Base-by-base conservation (phyloP, 345 rosid genomes). In the Gossypium turneri region DNA sequence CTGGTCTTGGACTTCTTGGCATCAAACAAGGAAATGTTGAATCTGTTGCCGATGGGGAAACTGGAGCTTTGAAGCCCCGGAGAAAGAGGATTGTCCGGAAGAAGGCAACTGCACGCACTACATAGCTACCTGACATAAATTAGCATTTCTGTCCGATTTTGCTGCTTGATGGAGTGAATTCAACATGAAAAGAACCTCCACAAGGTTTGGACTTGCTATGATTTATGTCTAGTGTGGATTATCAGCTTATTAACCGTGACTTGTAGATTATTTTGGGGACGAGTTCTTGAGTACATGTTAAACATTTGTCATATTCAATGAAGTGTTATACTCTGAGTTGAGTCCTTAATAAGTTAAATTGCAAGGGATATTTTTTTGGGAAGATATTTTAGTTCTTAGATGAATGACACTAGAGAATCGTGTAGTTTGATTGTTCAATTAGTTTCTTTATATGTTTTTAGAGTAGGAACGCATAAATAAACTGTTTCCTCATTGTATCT, bases 31-130 rank as follows among this genome's bases (percentile, higher is more conserved):
- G 85, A 41, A 83, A 73, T n/a, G 73, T 63, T 0, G 86, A 78
- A 17, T 80, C 82, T 19, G 74, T 81, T 11, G 63, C 64, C 7
- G 77, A 73, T 24, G 83, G 88, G 48, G 93, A 87, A 79, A 59
- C 84, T 69, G 71, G 76, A 59, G 81, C 94, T 55, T 90, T 90
- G 6, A 92, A 86, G 85, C 86, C 89, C 20, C 77, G 92, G 55
- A 86, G 97, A 79, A 92, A 94, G 83, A 90, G 97, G 84, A 80
- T 92, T 44, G 90, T 92, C n/a, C 86, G 94, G 83, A 94, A 86
- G 79, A 94, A 94, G 88, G 95, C 80, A 47, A 61, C 87, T 16
- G 85, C 92, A 60, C 74, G 86, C 56, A 82, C 79, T 45, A 72
- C 81, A 2, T 88, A 80, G 81, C 51, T 62, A 56, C 22, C 65